These are phyloP conservation scores for Talaromyces sp. DNA, from an alignment of 2,329 filamentous ascomycete species.

Conservation along the genomic window DNA sequence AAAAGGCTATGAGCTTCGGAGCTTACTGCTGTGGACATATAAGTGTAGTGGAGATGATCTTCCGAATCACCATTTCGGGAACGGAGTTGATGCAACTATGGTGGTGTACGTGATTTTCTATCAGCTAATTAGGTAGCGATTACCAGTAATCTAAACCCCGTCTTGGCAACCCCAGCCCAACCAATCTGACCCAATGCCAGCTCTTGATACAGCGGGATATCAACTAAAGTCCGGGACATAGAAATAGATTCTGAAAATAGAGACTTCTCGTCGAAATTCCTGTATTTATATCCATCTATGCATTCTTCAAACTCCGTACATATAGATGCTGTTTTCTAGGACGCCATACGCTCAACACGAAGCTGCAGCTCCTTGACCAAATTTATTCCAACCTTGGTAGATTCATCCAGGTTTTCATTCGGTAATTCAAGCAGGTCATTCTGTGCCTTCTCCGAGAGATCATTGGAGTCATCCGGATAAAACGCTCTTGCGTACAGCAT, in stretches of 20 bases:
- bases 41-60: background rate
- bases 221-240: no score
- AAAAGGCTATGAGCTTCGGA: background rate
- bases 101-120: background rate
- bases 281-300: no score
- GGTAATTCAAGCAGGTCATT: background rate
- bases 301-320: no score
- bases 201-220: no score
- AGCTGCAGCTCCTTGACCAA: background rate
- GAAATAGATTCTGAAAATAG: no score
- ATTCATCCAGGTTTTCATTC: background rate
- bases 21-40: background rate
- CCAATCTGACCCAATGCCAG: no score
- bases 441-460: background rate
- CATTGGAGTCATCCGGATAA: background rate
- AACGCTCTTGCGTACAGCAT: background rate
- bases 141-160: no score
- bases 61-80: background rate
- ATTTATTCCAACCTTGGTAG: slow-evolving; percentile 2
- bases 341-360: slow-evolving; percentile 2
- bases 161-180: no score
- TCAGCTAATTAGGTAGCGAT: no score
- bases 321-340: background rate
- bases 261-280: no score
- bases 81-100: background rate